phyloP scores from a whole-genome alignment of 2,329 filamentous ascomycete genomes.

The Fusarium sp. region DNA sequence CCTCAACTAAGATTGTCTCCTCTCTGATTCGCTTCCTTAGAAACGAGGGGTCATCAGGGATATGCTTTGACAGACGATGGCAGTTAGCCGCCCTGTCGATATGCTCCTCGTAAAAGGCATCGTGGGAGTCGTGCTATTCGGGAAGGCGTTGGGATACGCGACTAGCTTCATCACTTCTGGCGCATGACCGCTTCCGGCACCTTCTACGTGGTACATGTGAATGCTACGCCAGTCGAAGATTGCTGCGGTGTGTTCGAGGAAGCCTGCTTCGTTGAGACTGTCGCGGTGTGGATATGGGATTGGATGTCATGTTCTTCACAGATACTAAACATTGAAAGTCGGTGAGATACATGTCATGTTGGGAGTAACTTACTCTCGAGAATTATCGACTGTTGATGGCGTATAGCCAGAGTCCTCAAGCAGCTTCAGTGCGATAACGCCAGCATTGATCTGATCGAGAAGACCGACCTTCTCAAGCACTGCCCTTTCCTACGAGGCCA shows the following conservation, averaged over 20 bases:
- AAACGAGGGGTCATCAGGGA: neutral
- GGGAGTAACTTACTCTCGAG: neutral
- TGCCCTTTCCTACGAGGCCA: neutral
- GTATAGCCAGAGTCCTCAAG: neutral
- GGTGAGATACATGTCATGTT: too few species aligned
- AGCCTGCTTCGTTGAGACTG: neutral
- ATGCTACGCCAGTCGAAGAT: neutral
- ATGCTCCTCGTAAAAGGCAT: neutral
- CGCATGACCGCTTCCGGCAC: neutral
- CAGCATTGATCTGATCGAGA: neutral
- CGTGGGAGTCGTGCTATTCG: neutral
- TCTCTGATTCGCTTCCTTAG: neutral
- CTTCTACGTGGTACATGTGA: neutral
- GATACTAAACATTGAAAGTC: neutral
- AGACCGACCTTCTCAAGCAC: neutral
- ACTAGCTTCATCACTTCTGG: neutral
- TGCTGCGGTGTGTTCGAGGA: neutral
- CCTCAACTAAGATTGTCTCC: neutral
- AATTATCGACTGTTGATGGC: neutral
- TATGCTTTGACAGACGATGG: neutral
- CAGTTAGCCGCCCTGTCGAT: neutral
- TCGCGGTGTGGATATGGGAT: neutral
- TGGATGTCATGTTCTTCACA: neutral
- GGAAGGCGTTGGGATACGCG: neutral
- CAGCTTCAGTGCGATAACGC: neutral